Conservation (phyloP, 192 early-diverging fungal genomes). For the Funneliformis mosseae region DNA sequence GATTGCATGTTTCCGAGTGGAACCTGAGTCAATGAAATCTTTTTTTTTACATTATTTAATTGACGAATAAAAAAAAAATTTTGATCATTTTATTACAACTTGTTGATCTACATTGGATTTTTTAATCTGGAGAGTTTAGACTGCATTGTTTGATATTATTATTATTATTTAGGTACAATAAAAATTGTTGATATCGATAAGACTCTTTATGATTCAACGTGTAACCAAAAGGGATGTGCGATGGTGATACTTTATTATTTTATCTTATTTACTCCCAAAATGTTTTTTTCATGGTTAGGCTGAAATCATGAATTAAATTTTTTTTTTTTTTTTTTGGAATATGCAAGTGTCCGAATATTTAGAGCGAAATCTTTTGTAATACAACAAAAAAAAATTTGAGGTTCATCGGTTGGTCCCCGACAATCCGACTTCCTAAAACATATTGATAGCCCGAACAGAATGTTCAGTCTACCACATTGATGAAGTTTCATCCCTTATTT, state of each 20-base stretch:
- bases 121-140: background rate
- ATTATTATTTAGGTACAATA: background rate
- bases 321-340: background rate
- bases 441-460: background rate
- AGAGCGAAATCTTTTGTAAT: background rate
- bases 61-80: background rate
- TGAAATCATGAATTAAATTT: background rate
- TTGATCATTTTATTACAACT: background rate
- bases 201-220: background rate
- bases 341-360: background rate
- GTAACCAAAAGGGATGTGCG: background rate
- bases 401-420: background rate
- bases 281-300: background rate
- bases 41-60: background rate
- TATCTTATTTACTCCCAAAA: background rate
- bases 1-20: background rate
- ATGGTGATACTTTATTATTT: background rate
- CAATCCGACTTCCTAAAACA: conserved; percentile 11
- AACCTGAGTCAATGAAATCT: background rate
- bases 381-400: background rate
- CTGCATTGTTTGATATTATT: background rate
- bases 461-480: background rate
- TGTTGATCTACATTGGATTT: background rate
- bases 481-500: background rate
- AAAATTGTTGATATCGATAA: background rate